Base-by-base conservation (phyloP, 225 moss, liverwort and hornwort genomes). In the Rhytidiadelphus loreus region DNA sequence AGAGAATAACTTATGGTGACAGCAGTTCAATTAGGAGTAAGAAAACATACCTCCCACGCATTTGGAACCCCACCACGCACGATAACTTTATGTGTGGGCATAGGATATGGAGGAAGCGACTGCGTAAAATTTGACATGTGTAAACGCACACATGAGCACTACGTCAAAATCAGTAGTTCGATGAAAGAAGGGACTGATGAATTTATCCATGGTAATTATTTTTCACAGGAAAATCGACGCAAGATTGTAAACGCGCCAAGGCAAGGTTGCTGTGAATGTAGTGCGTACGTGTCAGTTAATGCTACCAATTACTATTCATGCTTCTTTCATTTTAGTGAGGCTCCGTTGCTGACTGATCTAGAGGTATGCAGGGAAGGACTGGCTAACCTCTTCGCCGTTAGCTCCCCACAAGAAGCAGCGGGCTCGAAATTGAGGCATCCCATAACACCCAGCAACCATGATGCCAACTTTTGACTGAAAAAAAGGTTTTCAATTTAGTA, bases 331-430 rank as follows among this genome's bases (percentile, higher is more conserved):
- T 80, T 21, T 13, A 80, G 39, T 28, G 61, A 92, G 14, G 28
- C 37, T 69, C 74, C 53, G 48, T 41, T 13, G 26, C 70, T 29
- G n/a, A 66, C 24, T 41, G 33, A 37, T 59, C 35, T 33, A 46
- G 26, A 55, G 33, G 60, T 46, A 44, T 43, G 11, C 64, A 64
- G 28, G 39, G 35, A 72, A 69, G 77, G 46, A 81, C n/a, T 77
- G 23, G n/a, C 78, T 79, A 70, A 97, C 99, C 95, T 99, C 97
- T 74, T 92, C 93, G 82, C 94, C 92, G 71, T 91, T 91, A 53
- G 97, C 97, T 85, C 99, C 99, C 96, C 93, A 99, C 84, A 99
- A 93, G 86, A 99, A 99, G 74, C 97, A 96, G 75, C 99, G 96
- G 92, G 96, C 96, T 62, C 99, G 96, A 82, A 96, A 99, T 89